Percentiles rank a stretch among this genome's conserved stretches.
Conservation (phyloP, 306 rosid genomes). For the Ammopiptanthus mongolicus region DNA sequence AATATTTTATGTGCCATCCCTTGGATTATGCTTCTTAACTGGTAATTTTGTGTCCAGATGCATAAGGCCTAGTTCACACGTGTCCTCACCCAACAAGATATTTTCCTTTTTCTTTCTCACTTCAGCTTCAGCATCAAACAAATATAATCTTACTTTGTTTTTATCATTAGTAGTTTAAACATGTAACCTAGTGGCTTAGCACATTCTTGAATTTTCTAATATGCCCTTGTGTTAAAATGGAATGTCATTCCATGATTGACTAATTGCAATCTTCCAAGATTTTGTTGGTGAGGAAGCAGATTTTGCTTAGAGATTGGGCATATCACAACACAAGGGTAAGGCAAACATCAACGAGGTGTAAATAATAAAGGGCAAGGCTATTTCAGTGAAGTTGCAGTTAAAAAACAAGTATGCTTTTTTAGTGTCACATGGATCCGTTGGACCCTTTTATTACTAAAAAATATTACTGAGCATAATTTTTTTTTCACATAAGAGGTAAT, state of each 20-base stretch:
- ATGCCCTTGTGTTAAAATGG: conserved; percentile 2
- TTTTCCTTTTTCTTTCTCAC: conserved; percentile 11
- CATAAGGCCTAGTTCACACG: conserved; percentile 34
- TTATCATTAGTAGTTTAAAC: conserved; percentile 24
- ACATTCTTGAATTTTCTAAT: conserved; percentile 27
- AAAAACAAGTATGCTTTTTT: neutral
- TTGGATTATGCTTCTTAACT: conserved; percentile 29
- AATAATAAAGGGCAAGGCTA: neutral
- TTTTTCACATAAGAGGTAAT: neutral
- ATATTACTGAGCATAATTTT: too few species aligned
- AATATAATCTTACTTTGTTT: neutral
- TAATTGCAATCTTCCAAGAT: neutral
- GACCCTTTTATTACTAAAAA: neutral
- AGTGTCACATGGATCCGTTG: neutral
- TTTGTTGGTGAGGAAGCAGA: conserved; percentile 7
- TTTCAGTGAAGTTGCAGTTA: conserved; percentile 2
- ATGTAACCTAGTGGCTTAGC: conserved; percentile 44
- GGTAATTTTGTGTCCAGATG: conserved; percentile 30
- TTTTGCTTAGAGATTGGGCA: neutral
- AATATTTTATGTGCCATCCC: conserved; percentile 20
- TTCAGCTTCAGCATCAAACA: conserved; percentile 26
- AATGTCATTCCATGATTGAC: neutral
- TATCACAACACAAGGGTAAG: neutral
- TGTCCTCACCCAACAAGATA: conserved; percentile 36
- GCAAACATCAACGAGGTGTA: neutral